phyloP scores from a whole-genome alignment of 179 eudicot species.

The Pouteria campechiana region DNA sequence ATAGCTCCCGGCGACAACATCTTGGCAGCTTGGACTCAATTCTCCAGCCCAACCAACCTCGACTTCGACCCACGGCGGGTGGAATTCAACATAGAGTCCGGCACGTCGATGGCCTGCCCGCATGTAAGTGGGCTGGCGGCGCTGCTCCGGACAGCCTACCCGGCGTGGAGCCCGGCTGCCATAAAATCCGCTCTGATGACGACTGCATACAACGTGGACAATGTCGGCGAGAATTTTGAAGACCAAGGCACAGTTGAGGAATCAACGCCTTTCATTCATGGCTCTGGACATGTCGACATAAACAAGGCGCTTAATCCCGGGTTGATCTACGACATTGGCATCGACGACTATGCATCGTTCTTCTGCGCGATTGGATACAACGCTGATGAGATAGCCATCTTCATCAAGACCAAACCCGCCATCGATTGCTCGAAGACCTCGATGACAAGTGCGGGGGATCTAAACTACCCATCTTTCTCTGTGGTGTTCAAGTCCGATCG shows the following conservation, averaged over 20 bases:
- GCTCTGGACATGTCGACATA: constrained; percentile 85
- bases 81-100: constrained; percentile 79
- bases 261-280: constrained; percentile 60
- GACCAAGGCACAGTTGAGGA: constrained; percentile 63
- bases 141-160: constrained; percentile 63
- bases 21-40: constrained; percentile 87
- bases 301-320: constrained; percentile 69
- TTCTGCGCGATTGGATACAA: constrained; percentile 72
- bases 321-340: constrained; percentile 45
- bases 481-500: constrained; percentile 38
- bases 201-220: constrained; percentile 55
- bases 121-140: constrained; percentile 94
- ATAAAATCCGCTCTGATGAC: constrained; percentile 93
- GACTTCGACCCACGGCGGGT: constrained; percentile 70
- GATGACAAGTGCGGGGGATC: constrained; percentile 48
- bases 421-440: constrained; percentile 37
- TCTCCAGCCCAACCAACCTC: constrained; percentile 53
- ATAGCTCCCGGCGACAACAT: constrained; percentile 92
- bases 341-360: constrained; percentile 37
- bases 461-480: constrained; percentile 84
- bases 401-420: constrained; percentile 33
- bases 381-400: constrained; percentile 41
- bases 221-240: constrained; percentile 34
- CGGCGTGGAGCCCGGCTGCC: constrained; percentile 75
- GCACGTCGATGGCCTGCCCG: constrained; percentile 96